Evolutionary conservation across 352 stramenopile genomes (phyloP), one percentile per base, ranked within the genome.

Genomic region (Phytophthora citricola): DNA sequence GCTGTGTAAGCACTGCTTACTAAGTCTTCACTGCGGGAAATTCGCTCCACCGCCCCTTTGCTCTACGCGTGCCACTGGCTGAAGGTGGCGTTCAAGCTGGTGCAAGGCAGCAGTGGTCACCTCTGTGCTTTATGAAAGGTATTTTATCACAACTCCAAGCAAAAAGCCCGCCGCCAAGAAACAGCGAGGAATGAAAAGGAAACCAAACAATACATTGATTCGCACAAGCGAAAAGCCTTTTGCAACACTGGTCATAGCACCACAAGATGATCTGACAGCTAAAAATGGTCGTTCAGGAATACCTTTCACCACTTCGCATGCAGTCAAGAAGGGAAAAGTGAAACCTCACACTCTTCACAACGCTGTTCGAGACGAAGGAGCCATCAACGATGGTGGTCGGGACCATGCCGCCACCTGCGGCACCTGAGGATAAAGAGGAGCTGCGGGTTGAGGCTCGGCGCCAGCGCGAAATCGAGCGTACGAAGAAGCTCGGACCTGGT

Each of bases 401-500:
- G 9, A 48, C 43, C 10, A 73, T 73, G 68, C 68, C 58, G 17
- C 68, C 68, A 38, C 63, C 63, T 15, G 44, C 69, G 47, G 69
- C 63, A 20, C 63, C 58, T 40, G 38, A 69, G 64, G 39, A 73
- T 46, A 70, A 72, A 43, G 85, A 93, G 5, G 71, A 78, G 29
- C 66, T 86, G 31, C 76, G 83, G 2, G 49, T 83, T n/a, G 79
- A 90, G 27, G 85, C 83, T 38, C 75, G 81, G 8, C 78, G 83
- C 22, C 74, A 81, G 55, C 81, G 85, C 4, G 85, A 93, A 65
- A 73, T 79, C 34, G 85, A 92, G 45, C 83, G 85, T 3, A 43
- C 73, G 26, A 92, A 92, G 63, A 92, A 91, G 49, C 73, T 91
- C 9, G 78, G 78, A 0, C 79, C 78, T 20, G 85, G 85, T 27